Evolutionary conservation across 2,329 filamentous ascomycete species (phyloP), one percentile per base, ranked within the genome.

Genomic region (Botryotinia narcissicola): DNA sequence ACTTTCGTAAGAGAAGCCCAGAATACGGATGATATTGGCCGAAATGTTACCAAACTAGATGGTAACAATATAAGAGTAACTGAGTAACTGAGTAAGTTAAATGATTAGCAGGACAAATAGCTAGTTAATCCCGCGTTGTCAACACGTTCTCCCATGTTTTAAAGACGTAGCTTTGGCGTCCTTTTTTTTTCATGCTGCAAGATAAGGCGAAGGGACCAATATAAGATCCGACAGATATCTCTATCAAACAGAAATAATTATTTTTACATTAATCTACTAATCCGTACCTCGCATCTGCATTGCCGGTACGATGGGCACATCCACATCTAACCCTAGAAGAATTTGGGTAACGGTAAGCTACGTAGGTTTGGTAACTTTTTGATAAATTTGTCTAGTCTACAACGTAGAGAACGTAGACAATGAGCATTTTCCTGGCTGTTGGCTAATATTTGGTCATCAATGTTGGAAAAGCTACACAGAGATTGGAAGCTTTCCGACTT

Each of bases 281-380:
- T 75, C 75, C 69, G 75, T 77, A 77, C 75, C 75, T 77, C 75
- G 71, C 75, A 75, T 69, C 70, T 75, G 71, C 71, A 72, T 68
- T 72, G 71, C 71, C 71, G 71, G 71, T 61, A 46, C 29, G 71
- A 75, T 73, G 70, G 48, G 7, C 37, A 57, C 44, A 54, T 44
- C 37, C 32, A 32, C 70, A 61, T 42, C 71, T n/a, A 68, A 69
- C 60, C 74, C 70, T 46, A 20, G 70, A 44, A 35, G 40, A 16
- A 16, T 42, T 72, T 71, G 74, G 63, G 40, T 60, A 70, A 29
- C 63, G n/a, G 25, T 62, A 9, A 9, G 12, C 37, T n/a, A n/a
- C 22, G 60, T 42, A n/a, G 60, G 35, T 18, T 62, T 42, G 60
- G 35, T 37, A 57, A 18, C 14, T 18, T 29, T 29, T 4, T 57